Percentiles rank a stretch among this genome's conserved stretches.
Evolutionary conservation across 2,329 filamentous ascomycete species (phyloP).

Genomic region (Grosmannia clavigera): DNA sequence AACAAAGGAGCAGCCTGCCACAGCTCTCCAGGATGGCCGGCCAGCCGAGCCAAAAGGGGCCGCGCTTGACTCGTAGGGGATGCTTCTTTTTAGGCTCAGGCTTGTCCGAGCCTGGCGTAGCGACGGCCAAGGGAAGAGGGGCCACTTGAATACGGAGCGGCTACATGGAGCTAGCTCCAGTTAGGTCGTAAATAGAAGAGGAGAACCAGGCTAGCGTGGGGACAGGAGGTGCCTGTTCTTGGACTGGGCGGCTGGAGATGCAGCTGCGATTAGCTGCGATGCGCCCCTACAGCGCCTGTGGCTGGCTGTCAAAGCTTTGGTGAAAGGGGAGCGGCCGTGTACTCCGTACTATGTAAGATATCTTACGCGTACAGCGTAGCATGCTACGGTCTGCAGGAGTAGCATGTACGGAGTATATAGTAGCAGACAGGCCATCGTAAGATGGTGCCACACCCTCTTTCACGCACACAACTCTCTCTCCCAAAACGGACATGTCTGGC

Average conservation of each 20-base stretch:
- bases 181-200: no score
- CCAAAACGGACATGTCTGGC: not conserved
- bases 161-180: no score
- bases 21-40: not conserved
- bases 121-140: not conserved
- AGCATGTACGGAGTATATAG: no score
- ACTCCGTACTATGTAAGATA: no score
- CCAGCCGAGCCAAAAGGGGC: not conserved
- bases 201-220: no score
- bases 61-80: not conserved
- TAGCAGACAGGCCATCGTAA: no score
- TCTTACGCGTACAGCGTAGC: no score
- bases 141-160: not conserved
- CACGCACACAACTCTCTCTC: no score
- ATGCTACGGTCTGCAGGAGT: no score
- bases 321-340: not conserved
- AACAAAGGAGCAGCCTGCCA: not conserved
- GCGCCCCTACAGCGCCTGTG: not conserved
- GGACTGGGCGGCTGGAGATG: not conserved
- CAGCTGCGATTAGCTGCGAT: not conserved
- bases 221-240: no score
- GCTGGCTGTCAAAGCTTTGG: not conserved
- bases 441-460: no score
- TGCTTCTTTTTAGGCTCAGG: not conserved
- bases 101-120: not conserved